Base-by-base conservation (phyloP, 2,329 filamentous ascomycete genomes). In the Pezicula rhizophila region DNA sequence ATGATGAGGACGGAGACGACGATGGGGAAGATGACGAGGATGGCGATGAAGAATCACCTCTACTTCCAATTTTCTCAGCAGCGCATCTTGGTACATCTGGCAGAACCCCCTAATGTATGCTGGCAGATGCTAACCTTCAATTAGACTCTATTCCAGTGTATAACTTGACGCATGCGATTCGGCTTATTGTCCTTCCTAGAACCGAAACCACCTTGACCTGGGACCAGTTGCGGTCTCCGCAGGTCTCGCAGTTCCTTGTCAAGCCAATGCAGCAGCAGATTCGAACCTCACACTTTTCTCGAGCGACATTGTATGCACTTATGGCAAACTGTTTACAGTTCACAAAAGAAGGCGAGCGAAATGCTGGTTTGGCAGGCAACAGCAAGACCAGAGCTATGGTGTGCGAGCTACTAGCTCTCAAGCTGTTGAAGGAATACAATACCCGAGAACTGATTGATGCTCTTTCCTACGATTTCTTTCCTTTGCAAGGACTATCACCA, bases 311-410 rank as follows among this genome's bases (percentile, higher is more conserved):
- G 34, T 96, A 95, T 69, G 89, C 90, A 2, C 72, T 97, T 57
- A 85, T 96, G 77, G 89, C 91, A 43, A 97, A 97, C 63, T 95
- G 89, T 63, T 74, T 97, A 48, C 92, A 96, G 65, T 97, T 96
- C 68, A 78, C 79, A 63, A 96, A 95, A 67, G 92, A 97, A 66
- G 84, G 82, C 5, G 84, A 92, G 60, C 69, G 84, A 49, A 87
- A 88, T 61, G 88, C 89, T 2, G 90, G 87, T 38, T 95, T 90
- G 63, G 83, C 89, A 47, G 90, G 90, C 34, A 87, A 84, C 14
- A 92, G 85, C 68, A 84, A 80, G 58, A 96, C 92, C 8, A 80
- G 92, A 57, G 89, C 90, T 40, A 82, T 91, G 71, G 84, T 96
- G 42, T 95, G 90, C 70, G 91, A 97, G 71, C 76, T 97, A 50